Conservation (phyloP, 768 basidiomycete genomes). For the Leucosporidium creatinivorum region DNA sequence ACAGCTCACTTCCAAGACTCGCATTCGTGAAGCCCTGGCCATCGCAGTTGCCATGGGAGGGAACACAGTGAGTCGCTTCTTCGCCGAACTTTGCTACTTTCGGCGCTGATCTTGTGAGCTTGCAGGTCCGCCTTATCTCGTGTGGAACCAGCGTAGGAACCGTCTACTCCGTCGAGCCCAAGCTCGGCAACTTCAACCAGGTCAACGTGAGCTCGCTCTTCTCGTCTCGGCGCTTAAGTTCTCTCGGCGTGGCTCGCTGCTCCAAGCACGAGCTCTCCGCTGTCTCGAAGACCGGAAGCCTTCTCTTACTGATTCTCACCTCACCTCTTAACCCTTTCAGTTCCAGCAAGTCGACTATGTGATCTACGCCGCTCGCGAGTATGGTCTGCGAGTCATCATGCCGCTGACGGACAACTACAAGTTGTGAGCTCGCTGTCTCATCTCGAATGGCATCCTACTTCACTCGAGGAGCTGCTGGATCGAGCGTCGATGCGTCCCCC, state of each 20-base stretch:
- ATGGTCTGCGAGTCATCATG: slow-evolving; percentile 32
- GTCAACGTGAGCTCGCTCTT: too few relatives aligned
- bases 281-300: neutral
- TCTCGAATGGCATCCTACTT: too few relatives aligned
- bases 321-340: neutral
- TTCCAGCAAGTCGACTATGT: slow-evolving; percentile 29
- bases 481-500: too few relatives aligned
- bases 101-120: slow-evolving; percentile 1
- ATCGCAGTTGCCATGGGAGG: slow-evolving; percentile 36
- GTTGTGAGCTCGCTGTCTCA: neutral
- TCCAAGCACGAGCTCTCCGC: too few relatives aligned
- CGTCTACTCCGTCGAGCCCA: slow-evolving; percentile 37
- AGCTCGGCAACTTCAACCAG: slow-evolving; percentile 23
- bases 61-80: slow-evolving; percentile 31
- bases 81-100: neutral
- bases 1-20: slow-evolving; percentile 18
- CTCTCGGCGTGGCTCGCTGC: too few relatives aligned
- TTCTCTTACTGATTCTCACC: too few relatives aligned
- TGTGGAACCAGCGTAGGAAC: slow-evolving; percentile 30
- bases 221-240: too few relatives aligned
- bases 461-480: too few relatives aligned
- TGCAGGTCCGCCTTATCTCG: slow-evolving; percentile 10
- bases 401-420: slow-evolving; percentile 27
- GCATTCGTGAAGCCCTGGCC: slow-evolving; percentile 29
- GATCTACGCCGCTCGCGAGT: slow-evolving; percentile 23